Evolutionary conservation across 1,139 yeast genomes (phyloP).

Genomic region (Candida anutae): DNA sequence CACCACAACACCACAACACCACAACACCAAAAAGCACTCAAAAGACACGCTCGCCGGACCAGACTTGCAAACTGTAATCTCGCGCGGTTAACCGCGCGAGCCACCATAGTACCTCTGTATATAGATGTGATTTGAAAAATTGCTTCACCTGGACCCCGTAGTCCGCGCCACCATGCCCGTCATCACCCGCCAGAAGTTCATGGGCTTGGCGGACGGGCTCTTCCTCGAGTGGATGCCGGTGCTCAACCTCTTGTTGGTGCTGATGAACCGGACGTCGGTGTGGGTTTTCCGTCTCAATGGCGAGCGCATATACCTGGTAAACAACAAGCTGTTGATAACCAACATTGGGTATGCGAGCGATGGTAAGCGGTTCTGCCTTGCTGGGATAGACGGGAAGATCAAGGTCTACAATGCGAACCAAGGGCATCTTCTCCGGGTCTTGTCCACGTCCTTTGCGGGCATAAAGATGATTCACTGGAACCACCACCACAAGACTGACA

Average conservation of each 20-base stretch:
- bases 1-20: no score
- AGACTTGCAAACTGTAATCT: no score
- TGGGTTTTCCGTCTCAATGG: constrained; percentile 51
- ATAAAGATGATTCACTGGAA: constrained; percentile 22
- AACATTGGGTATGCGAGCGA: constrained; percentile 27
- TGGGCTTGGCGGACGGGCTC: constrained; percentile 35
- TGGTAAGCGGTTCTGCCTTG: constrained; percentile 36
- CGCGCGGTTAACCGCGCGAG: no score
- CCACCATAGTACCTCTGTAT: no score
- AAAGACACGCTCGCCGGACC: no score
- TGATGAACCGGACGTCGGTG: constrained; percentile 40
- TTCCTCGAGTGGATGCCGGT: constrained; percentile 49
- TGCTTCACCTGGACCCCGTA: no score
- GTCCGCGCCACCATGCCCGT: no score
- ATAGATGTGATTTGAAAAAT: no score
- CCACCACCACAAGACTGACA: constrained; percentile 4
- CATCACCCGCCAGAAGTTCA: constrained; percentile 20
- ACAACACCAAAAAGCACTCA: no score
- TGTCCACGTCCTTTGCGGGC: constrained; percentile 11
- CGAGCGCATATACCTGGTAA: constrained; percentile 45
- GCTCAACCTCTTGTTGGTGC: constrained; percentile 44
- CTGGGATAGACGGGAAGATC: constrained; percentile 37
- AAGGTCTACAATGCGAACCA: constrained; percentile 44
- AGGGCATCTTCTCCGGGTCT: constrained; percentile 29
- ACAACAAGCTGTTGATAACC: constrained; percentile 26